Evolutionary conservation across 495 filamentous ascomycete genomes (phyloP).

Genomic region (Xylaria bambusicola): DNA sequence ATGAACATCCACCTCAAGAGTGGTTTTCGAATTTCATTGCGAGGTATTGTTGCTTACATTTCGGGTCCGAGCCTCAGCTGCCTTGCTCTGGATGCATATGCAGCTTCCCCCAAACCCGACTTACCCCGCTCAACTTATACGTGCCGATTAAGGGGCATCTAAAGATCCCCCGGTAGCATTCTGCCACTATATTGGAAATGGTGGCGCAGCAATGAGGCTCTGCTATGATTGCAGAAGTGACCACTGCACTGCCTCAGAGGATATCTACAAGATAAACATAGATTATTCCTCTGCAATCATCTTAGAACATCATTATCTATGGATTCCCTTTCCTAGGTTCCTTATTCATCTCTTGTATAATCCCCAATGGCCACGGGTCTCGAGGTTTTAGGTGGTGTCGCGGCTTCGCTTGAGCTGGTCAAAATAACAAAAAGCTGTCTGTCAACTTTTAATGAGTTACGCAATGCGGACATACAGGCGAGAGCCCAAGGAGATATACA

Average conservation of each 20-base stretch:
- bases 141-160: too few relatives aligned
- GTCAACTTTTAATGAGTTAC: background rate
- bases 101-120: too few relatives aligned
- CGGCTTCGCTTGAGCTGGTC: background rate
- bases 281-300: too few relatives aligned
- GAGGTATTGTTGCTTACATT: too few relatives aligned
- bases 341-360: background rate
- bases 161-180: too few relatives aligned
- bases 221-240: background rate
- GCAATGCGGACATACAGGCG: background rate
- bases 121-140: too few relatives aligned
- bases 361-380: background rate
- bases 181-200: too few relatives aligned
- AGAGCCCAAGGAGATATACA: background rate
- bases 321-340: background rate
- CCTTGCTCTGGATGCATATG: too few relatives aligned
- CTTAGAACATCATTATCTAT: background rate
- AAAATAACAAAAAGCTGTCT: background rate
- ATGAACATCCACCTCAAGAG: too few relatives aligned
- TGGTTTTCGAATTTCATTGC: too few relatives aligned
- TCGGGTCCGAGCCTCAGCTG: too few relatives aligned
- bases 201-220: background rate
- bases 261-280: too few relatives aligned
- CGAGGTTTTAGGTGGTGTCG: background rate
- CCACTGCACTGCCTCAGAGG: background rate